Base-by-base conservation (phyloP, 345 rosid genomes). In the Fremontodendron californicum region DNA sequence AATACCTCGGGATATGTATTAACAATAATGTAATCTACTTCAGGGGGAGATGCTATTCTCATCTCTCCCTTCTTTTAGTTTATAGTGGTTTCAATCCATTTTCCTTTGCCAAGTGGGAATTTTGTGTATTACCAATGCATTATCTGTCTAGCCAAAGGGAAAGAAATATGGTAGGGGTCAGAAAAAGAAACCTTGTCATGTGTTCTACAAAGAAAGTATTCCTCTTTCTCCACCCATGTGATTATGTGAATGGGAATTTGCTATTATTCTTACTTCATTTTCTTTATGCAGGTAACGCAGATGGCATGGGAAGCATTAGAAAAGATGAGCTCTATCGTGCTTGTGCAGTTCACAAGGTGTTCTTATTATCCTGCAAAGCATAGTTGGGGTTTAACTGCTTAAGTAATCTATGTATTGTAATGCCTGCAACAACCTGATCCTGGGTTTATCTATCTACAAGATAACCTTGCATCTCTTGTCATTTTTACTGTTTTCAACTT, bases 271-370 rank as follows among this genome's bases (percentile, higher is more conserved):
- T 21, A 37, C 39, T 75, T 71, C 42, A 33, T 52, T 77, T 54
- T 27, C 16, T 45, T 39, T 63, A 16, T 77, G 46, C 73, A 93
- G 93, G 97, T 75, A 87, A 94, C 23, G 97, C 92, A 13, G 93
- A 93, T 89, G 97, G 94, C 55, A 73, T 86, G 81, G 98, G 98
- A 79, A 86, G 83, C 73, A 75, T 83, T 70, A 89, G 95, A 83
- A 91, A 76, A 49, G 78, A 82, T 42, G 98, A 91, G 83, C 85
- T 94, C 29, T 86, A 84, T 52, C 79, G 43, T 65, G 98, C 97
- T 51, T 90, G 97, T 88, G 88, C 88, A 23, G 88, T 88, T 57
- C 94, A 90, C 67, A 84, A 87, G 89, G 97, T 92, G 79, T 76
- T 57, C 10, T 58, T 48, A 29, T 52, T 55, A 45, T 54, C 51